phyloP scores from a whole-genome alignment of 768 basidiomycete species.

The Gloeophyllum trabeum region DNA sequence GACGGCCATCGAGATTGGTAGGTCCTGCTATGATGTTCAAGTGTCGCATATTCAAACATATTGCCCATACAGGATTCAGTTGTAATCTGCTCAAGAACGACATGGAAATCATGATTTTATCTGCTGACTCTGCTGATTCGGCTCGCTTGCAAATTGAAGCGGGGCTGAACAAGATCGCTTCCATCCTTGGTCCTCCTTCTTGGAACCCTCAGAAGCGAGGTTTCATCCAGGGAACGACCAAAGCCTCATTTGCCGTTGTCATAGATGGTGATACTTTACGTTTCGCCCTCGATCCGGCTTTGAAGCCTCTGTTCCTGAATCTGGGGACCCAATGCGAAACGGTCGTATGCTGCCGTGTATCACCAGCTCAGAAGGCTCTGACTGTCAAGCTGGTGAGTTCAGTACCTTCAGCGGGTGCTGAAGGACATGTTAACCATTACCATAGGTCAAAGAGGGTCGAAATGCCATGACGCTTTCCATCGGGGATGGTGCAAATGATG shows the following conservation, averaged over 20 bases:
- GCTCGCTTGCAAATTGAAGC: constrained; percentile 84
- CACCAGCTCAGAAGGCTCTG: constrained; percentile 95
- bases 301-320: constrained; percentile 84
- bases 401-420: constrained; percentile 4
- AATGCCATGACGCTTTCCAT: constrained; percentile 96
- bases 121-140: constrained; percentile 65
- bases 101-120: constrained; percentile 97
- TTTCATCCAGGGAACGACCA: constrained; percentile 46
- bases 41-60: constrained; percentile 1
- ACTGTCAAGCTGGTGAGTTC: constrained; percentile 77
- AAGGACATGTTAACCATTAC: background rate
- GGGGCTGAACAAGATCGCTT: constrained; percentile 90
- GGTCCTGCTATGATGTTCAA: constrained; percentile 5
- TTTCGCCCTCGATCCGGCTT: constrained; percentile 61
- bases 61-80: constrained; percentile 45
- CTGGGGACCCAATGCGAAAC: constrained; percentile 95
- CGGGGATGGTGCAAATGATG: constrained; percentile 96
- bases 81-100: constrained; percentile 90
- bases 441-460: constrained; percentile 86
- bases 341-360: constrained; percentile 96
- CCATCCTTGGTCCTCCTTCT: constrained; percentile 66
- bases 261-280: constrained; percentile 92
- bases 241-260: constrained; percentile 83
- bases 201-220: constrained; percentile 51
- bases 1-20: constrained; percentile 94